Conservation (phyloP, 257 asterid species). For the Plantago elongata region DNA sequence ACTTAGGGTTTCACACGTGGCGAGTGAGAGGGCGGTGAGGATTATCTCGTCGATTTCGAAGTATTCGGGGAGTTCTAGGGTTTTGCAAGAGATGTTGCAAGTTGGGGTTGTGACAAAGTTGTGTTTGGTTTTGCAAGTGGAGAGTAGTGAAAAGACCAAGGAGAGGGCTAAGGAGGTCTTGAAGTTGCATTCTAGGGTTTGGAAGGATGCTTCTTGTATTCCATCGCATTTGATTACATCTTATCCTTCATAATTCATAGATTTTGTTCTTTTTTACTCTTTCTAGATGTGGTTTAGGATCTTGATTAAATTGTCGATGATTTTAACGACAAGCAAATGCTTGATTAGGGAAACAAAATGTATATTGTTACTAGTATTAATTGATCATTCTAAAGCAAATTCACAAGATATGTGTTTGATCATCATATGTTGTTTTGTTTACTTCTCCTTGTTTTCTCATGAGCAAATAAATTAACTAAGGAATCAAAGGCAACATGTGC, state of each 20-base stretch:
- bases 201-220: slow-evolving; percentile 61
- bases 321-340: too few species aligned
- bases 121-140: slow-evolving; percentile 66
- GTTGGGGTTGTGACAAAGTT: slow-evolving; percentile 73
- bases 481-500: too few species aligned
- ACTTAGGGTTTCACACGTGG: slow-evolving; percentile 63
- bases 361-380: too few species aligned
- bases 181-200: slow-evolving; percentile 58
- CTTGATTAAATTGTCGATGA: background rate
- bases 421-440: too few species aligned
- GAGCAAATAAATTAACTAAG: too few species aligned
- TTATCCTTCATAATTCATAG: slow-evolving; percentile 34
- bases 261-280: background rate
- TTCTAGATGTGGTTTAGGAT: background rate
- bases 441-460: too few species aligned
- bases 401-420: too few species aligned
- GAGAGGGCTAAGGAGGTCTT: slow-evolving; percentile 56
- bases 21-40: slow-evolving; percentile 56
- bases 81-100: slow-evolving; percentile 61
- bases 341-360: too few species aligned
- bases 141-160: slow-evolving; percentile 32
- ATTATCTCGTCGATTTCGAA: slow-evolving; percentile 42
- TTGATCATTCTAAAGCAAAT: too few species aligned
- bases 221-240: slow-evolving; percentile 49
- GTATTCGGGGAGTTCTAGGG: slow-evolving; percentile 40